phyloP scores from a whole-genome alignment of 2,329 filamentous ascomycete genomes.

The Trichoderma atrobrunneum region DNA sequence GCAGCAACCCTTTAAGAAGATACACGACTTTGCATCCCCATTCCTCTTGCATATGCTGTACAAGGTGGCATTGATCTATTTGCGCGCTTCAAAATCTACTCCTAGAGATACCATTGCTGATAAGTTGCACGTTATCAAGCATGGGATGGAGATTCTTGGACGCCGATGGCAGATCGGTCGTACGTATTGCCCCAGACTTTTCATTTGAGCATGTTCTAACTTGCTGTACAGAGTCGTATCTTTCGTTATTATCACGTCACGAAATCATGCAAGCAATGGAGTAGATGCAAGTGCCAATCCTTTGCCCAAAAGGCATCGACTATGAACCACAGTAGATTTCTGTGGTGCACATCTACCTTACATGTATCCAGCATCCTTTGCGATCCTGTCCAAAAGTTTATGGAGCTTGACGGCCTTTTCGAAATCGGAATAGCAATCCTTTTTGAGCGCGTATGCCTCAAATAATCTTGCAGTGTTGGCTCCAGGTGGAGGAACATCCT shows the following conservation, averaged over 20 bases:
- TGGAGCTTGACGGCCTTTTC: conserved; percentile 16
- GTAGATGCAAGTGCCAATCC: not conserved
- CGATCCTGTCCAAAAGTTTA: conserved; percentile 16
- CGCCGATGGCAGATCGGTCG: conserved; percentile 8
- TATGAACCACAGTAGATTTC: not conserved
- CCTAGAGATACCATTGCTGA: not conserved
- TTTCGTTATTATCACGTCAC: conserved; percentile 6
- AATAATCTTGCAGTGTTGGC: conserved; percentile 14
- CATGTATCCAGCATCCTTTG: conserved; percentile 10
- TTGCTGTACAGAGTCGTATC: not conserved
- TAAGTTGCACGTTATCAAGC: not conserved
- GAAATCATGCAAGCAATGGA: conserved; percentile 14
- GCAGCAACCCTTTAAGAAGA: not conserved
- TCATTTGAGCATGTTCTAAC: not conserved
- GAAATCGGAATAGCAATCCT: not conserved
- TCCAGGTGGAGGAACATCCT: conserved; percentile 62
- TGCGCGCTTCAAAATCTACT: not conserved
- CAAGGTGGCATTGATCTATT: not conserved
- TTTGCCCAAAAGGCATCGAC: not conserved
- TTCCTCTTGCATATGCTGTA: conserved; percentile 17
- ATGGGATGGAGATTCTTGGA: not conserved
- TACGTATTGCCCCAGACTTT: not conserved
- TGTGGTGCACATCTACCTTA: not conserved
- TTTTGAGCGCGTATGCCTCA: conserved; percentile 17
- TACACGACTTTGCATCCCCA: not conserved